Base-by-base conservation (phyloP, 225 moss, liverwort and hornwort species). In the Bryum argenteum region DNA sequence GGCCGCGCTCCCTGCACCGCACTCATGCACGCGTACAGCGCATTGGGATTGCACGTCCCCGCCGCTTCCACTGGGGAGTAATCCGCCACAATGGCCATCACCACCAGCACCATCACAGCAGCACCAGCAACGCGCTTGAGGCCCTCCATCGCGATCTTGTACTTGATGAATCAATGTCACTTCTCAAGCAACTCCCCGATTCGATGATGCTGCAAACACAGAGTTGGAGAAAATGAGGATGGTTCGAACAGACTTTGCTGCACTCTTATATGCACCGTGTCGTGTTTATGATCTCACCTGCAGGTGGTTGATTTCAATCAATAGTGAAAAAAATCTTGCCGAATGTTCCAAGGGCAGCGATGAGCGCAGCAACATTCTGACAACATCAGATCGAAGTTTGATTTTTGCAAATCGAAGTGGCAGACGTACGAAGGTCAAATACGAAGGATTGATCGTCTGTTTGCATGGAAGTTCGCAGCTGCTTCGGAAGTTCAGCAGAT, bases 1-100 rank as follows among this genome's bases (percentile, higher is more conserved):
- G 63, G 72, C 9, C 18, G 54, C 18, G 63, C 18, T n/a, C 72
- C 72, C 63, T 53, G 24, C 2, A 72, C 53, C 24, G 72, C 63
- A 0, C 42, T n/a, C 18, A 72, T 8, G 42, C 63, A 72, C 0
- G 63, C 63, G 7, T 54, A 72, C 26, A 63, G 72, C 3, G 63
- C 72, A 6, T 72, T 63, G 2, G 72, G 72, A 26, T 72, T 72
- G 72, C 72, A 72, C 54, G 53, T 26, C 4, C 52, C 52, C 0
- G 71, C 71, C 39, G 71, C 48, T 13, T 48, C 48, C 15, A 48
- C 72, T 23, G 62, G 22, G 0, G 41, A 64, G 14, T 14, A 0
- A 17, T 39, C 70, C 48, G 63, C 70, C 63, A 48, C 64, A 39
- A 64, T 16, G 4, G 28, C 69, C 54, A 74, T 39, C 48, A 66